phyloP scores from a whole-genome alignment of 192 early-diverging fungal genomes.

The Umbelopsis sp. region DNA sequence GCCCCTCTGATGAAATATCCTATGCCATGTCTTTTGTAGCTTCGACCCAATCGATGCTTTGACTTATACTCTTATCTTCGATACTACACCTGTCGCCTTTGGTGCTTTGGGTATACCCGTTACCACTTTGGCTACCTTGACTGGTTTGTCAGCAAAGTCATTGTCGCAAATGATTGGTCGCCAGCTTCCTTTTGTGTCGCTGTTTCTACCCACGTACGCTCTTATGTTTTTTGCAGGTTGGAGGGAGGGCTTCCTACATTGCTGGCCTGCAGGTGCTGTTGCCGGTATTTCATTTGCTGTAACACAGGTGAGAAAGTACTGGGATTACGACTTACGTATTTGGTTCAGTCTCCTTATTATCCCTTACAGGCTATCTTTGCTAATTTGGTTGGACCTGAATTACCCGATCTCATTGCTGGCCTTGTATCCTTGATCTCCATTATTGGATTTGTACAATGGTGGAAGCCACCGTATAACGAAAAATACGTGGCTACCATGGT shows the following conservation, averaged over 20 bases:
- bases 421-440: conserved; percentile 30
- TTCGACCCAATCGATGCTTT: conserved; percentile 41
- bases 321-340: too few relatives aligned
- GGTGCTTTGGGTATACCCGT: conserved; percentile 43
- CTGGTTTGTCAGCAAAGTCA: conserved; percentile 26
- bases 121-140: conserved; percentile 38
- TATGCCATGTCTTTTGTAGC: background rate
- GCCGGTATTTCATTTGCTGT: conserved; percentile 38
- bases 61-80: conserved; percentile 35
- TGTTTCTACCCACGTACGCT: conserved; percentile 37
- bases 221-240: conserved; percentile 35
- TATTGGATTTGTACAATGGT: conserved; percentile 37
- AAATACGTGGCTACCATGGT: conserved; percentile 27
- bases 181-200: conserved; percentile 34
- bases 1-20: background rate
- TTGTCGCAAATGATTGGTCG: conserved; percentile 41
- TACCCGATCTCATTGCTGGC: conserved; percentile 42
- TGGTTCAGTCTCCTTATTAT: too few relatives aligned
- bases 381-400: conserved; percentile 42
- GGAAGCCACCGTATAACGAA: conserved; percentile 35
- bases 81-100: conserved; percentile 38
- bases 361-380: conserved; percentile 21
- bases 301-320: conserved; percentile 17
- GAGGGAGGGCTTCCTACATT: conserved; percentile 31
- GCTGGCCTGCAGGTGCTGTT: conserved; percentile 35